These are phyloP conservation scores for Xylaria telfairii DNA, from an alignment of 495 filamentous ascomycete species.

Conservation along the genomic window DNA sequence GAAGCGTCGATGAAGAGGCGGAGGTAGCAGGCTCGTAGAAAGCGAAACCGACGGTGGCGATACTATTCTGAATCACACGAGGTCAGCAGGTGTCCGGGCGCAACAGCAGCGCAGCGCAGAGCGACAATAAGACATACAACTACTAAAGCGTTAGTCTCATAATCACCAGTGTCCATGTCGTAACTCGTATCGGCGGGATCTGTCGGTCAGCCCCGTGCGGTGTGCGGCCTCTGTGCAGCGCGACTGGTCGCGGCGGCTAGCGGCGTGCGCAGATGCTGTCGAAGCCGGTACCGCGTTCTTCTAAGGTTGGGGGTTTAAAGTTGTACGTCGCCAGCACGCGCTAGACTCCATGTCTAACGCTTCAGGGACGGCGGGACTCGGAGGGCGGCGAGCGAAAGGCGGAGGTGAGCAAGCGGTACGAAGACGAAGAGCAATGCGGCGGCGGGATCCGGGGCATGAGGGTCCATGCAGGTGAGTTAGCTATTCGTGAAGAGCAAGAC, in stretches of 20 bases:
- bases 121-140: slow-evolving; percentile 45
- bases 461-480: not conserved
- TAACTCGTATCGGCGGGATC: slow-evolving; percentile 28
- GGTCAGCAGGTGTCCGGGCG: slow-evolving; percentile 31
- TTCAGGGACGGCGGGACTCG: slow-evolving; percentile 11
- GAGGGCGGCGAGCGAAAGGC: slow-evolving; percentile 9
- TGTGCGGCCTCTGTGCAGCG: slow-evolving; percentile 20
- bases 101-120: not conserved
- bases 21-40: slow-evolving; percentile 50
- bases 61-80: slow-evolving; percentile 48
- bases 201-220: slow-evolving; percentile 9
- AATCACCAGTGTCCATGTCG: slow-evolving; percentile 62
- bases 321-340: slow-evolving; percentile 40
- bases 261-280: slow-evolving; percentile 23
- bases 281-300: slow-evolving; percentile 6
- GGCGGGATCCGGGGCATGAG: slow-evolving; percentile 8
- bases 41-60: slow-evolving; percentile 51
- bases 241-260: slow-evolving; percentile 20
- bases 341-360: slow-evolving; percentile 43
- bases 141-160: slow-evolving; percentile 59
- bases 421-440: slow-evolving; percentile 2
- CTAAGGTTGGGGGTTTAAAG: slow-evolving; percentile 33
- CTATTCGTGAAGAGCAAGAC: not conserved
- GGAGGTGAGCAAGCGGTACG: not conserved
- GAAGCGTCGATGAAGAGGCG: slow-evolving; percentile 41